Conservation (phyloP, 1,139 yeast species). For the Yamadazyma pseudoaaseri region DNA sequence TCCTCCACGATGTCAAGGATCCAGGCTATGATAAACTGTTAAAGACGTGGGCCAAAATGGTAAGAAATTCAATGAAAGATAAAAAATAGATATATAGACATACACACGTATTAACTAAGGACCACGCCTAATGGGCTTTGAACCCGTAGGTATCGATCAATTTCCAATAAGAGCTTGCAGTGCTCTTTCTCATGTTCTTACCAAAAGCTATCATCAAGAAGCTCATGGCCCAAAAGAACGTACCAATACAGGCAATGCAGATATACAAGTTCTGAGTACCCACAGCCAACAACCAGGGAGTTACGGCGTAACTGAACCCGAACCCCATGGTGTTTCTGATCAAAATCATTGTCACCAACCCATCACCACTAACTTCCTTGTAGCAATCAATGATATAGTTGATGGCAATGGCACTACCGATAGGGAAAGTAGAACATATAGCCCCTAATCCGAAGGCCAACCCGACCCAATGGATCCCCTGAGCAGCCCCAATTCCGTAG, state of each 20-base stretch:
- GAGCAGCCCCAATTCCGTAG: slow-evolving; percentile 22
- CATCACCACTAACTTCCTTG: slow-evolving; percentile 21
- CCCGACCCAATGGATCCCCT: slow-evolving; percentile 24
- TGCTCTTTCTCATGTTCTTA: slow-evolving; percentile 19
- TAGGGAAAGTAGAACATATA: slow-evolving; percentile 21
- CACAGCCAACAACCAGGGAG: slow-evolving; percentile 21
- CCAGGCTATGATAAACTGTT: slow-evolving; percentile 45
- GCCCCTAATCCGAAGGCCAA: slow-evolving; percentile 21
- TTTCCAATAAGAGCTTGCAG: slow-evolving; percentile 21
- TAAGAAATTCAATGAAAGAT: slow-evolving; percentile 25
- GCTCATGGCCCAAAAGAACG: slow-evolving; percentile 22
- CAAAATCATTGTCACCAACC: slow-evolving; percentile 21
- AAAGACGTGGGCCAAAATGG: slow-evolving; percentile 49
- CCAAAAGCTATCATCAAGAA: slow-evolving; percentile 24
- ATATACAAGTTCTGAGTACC: slow-evolving; percentile 21
- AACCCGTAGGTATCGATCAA: slow-evolving; percentile 21
- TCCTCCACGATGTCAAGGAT: slow-evolving; percentile 41
- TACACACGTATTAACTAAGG: too few relatives aligned
- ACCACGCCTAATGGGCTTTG: slow-evolving; percentile 17
- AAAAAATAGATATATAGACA: too few relatives aligned
- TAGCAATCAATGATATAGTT: slow-evolving; percentile 22
- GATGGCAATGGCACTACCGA: slow-evolving; percentile 22
- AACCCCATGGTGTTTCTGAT: slow-evolving; percentile 23
- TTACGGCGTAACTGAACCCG: slow-evolving; percentile 22
- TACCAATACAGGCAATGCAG: slow-evolving; percentile 21